Evolutionary conservation across 2,329 filamentous ascomycete species (phyloP).

Genomic region (Calcarisporium arbuscula): DNA sequence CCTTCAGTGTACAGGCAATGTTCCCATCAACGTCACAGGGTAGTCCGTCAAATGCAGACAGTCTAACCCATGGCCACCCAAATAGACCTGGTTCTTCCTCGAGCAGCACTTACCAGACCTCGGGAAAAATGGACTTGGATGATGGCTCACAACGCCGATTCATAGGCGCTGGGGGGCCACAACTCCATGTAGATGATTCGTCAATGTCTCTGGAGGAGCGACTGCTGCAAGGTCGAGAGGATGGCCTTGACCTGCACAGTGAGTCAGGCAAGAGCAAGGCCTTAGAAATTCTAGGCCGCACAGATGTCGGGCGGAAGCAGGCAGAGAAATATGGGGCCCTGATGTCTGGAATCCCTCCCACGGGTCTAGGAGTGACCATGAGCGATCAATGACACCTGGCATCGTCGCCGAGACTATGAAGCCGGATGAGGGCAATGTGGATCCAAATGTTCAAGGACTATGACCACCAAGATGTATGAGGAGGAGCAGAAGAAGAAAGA

Average conservation of each 20-base stretch:
- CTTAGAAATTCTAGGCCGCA: conserved; percentile 46
- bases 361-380: conserved; percentile 21
- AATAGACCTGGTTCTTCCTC: conserved; percentile 18
- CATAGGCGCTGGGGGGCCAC: conserved; percentile 35
- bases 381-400: conserved; percentile 19
- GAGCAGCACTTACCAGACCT: conserved; percentile 21
- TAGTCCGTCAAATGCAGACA: too few species aligned
- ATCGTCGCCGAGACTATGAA: conserved; percentile 25
- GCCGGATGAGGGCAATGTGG: conserved; percentile 40
- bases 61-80: conserved; percentile 22
- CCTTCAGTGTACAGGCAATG: conserved; percentile 20
- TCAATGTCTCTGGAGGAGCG: conserved; percentile 43
- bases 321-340: conserved; percentile 45
- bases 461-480: conserved; percentile 48
- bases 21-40: conserved; percentile 15
- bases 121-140: conserved; percentile 35
- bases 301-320: conserved; percentile 41
- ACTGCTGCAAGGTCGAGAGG: conserved; percentile 40
- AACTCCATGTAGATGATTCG: conserved; percentile 33
- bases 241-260: conserved; percentile 37
- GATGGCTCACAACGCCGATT: conserved; percentile 35
- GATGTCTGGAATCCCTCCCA: conserved; percentile 37
- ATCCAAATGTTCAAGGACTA: conserved; percentile 51
- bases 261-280: conserved; percentile 43
- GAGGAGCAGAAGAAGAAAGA: conserved; percentile 34